A percentile compares a stretch with the other conserved stretches of the same genome.
Evolutionary conservation across 768 basidiomycete genomes (phyloP).

Genomic region (Suillus subluteus): DNA sequence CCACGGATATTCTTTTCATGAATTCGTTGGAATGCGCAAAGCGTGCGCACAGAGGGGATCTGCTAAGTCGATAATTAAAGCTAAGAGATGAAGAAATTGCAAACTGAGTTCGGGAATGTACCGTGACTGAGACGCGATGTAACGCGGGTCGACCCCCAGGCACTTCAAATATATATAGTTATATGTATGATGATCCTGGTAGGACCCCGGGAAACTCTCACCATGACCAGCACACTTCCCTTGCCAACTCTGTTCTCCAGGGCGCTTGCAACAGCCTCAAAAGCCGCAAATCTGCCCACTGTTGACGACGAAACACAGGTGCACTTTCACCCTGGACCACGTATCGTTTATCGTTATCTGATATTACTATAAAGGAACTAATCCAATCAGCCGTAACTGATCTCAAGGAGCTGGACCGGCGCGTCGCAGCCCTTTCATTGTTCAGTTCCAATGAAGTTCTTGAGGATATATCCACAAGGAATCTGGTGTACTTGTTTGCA

Average conservation of each 20-base stretch:
- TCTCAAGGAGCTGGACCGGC: conserved; percentile 53
- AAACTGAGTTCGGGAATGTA: too few relatives aligned
- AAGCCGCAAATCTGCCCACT: conserved; percentile 44
- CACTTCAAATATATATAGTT: background rate
- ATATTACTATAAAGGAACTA: conserved; percentile 50
- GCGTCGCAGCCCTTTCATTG: conserved; percentile 63
- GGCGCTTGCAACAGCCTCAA: conserved; percentile 42
- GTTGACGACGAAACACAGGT: conserved; percentile 52
- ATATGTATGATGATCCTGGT: background rate
- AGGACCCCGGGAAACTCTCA: conserved; percentile 15
- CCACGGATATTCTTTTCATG: conserved; percentile 13
- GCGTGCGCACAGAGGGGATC: background rate
- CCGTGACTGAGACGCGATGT: background rate
- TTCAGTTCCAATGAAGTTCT: conserved; percentile 86
- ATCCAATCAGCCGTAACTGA: conserved; percentile 58
- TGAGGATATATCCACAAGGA: conserved; percentile 79
- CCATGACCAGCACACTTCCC: conserved; percentile 28
- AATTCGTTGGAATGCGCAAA: background rate
- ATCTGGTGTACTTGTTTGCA: conserved; percentile 76
- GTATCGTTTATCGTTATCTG: conserved; percentile 3
- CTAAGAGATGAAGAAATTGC: too few relatives aligned
- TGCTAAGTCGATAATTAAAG: background rate
- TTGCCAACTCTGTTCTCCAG: conserved; percentile 43
- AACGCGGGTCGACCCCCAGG: background rate
- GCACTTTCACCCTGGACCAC: background rate